Percentiles rank a stretch among this genome's conserved stretches.
Conservation (phyloP, 1,284 basidiomycete genomes). For the Sanghuangporus baumii region DNA sequence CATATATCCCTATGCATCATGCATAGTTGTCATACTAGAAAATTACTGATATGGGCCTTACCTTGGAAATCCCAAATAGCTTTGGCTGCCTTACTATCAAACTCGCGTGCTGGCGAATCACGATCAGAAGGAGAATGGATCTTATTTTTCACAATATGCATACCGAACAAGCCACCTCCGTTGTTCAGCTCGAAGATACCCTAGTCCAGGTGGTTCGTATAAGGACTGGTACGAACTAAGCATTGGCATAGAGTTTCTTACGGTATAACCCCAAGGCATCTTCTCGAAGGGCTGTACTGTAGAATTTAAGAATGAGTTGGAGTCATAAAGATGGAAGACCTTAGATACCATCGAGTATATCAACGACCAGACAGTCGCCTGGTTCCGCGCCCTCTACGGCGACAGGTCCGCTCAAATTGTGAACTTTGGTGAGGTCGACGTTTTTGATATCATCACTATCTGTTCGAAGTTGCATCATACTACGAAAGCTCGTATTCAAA, state of each 20-base stretch:
- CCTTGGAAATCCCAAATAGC: conserved; percentile 79
- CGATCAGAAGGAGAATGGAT: not conserved
- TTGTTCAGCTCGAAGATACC: conserved; percentile 72
- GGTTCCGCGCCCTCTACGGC: conserved; percentile 72
- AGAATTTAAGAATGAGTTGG: not conserved
- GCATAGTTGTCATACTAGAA: no score
- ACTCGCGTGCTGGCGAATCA: conserved; percentile 48
- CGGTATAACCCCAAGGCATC: conserved; percentile 80
- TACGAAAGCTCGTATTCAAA: not conserved
- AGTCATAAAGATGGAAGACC: not conserved
- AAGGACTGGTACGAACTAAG: conserved; percentile 11
- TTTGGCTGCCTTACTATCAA: conserved; percentile 66
- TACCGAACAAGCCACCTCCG: conserved; percentile 72
- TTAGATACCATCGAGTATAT: conserved; percentile 61
- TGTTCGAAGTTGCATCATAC: conserved; percentile 22
- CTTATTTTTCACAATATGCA: conserved; percentile 1
- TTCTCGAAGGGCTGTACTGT: conserved; percentile 65
- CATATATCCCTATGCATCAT: conserved; percentile 63
- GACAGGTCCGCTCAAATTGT: conserved; percentile 73
- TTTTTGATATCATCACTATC: conserved; percentile 65
- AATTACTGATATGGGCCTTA: no score
- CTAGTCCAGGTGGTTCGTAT: conserved; percentile 25
- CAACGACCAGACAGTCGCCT: conserved; percentile 69
- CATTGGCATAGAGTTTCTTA: conserved; percentile 23
- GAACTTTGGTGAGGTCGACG: conserved; percentile 59